phyloP scores from a whole-genome alignment of 164 flowering plant genomes.

The Annona cherimola region DNA sequence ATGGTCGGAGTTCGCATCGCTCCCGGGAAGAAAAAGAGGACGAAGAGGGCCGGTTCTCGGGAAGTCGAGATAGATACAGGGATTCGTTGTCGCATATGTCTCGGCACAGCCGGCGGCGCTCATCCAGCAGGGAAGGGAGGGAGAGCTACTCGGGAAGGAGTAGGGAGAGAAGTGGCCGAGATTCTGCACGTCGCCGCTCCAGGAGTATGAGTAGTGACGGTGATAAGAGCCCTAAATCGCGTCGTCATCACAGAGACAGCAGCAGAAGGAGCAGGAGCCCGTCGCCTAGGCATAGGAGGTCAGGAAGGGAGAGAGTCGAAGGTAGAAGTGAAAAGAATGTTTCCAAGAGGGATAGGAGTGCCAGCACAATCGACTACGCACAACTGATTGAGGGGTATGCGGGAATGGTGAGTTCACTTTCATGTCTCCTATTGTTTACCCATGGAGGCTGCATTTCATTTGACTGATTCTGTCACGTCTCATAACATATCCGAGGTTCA shows the following conservation, averaged over 20 bases:
- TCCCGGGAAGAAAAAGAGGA: background rate
- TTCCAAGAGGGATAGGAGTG: constrained; percentile 20
- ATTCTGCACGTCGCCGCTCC: constrained; percentile 12
- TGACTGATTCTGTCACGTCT: background rate
- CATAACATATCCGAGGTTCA: no score
- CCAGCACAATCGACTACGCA: constrained; percentile 45
- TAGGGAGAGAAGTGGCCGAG: constrained; percentile 15
- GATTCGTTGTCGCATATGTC: background rate
- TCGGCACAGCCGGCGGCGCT: background rate
- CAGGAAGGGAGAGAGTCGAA: constrained; percentile 17
- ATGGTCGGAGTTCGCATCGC: background rate
- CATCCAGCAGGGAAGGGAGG: constrained; percentile 8
- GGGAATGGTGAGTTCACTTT: constrained; percentile 47
- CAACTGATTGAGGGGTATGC: constrained; percentile 63
- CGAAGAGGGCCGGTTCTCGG: background rate
- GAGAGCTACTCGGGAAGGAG: constrained; percentile 8
- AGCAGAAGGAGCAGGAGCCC: constrained; percentile 29
- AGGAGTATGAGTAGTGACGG: constrained; percentile 19
- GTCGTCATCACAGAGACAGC: background rate
- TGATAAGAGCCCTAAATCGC: constrained; percentile 4
- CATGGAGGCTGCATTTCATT: background rate
- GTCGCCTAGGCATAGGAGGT: constrained; percentile 25
- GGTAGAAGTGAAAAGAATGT: background rate
- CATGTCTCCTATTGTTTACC: background rate
- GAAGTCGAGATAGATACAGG: background rate